Evolutionary conservation across 2,329 filamentous ascomycete species (phyloP).

Genomic region (Aspergillus sp.): DNA sequence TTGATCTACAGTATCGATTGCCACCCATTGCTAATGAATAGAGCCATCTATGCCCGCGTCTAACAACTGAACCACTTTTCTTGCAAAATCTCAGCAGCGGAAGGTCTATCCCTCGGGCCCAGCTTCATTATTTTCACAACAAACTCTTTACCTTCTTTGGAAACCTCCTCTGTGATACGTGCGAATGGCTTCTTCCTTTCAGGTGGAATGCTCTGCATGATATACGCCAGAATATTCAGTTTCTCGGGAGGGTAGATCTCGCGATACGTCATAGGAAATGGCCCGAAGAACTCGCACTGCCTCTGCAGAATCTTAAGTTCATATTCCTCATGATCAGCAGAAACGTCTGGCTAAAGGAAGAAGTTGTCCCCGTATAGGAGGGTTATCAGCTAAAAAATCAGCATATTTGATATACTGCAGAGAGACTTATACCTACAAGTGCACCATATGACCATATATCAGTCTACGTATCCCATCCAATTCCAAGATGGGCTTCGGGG

Average conservation of each 20-base stretch:
- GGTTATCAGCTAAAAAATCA: constrained; percentile 11
- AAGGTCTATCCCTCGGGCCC: constrained; percentile 39
- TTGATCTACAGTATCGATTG: too few relatives aligned
- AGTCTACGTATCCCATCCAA: constrained; percentile 18
- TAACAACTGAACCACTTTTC: constrained; percentile 30
- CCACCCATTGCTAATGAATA: too few relatives aligned
- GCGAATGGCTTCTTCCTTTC: neutral
- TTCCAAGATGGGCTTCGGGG: constrained; percentile 18
- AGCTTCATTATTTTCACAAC: constrained; percentile 42
- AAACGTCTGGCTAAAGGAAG: constrained; percentile 16
- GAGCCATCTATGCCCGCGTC: too few relatives aligned
- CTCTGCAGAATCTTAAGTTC: constrained; percentile 16
- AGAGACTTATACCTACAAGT: too few relatives aligned
- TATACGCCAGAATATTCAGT: neutral
- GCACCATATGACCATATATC: constrained; percentile 24
- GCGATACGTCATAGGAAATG: constrained; percentile 1
- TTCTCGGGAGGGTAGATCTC: neutral
- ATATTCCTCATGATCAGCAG: constrained; percentile 16
- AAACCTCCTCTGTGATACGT: constrained; percentile 18
- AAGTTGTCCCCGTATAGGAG: constrained; percentile 15
- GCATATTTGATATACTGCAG: too few relatives aligned
- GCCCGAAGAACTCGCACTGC: constrained; percentile 3
- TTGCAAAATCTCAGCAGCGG: constrained; percentile 31
- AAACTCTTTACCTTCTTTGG: constrained; percentile 28
- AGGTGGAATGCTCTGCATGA: constrained; percentile 1